A percentile compares a stretch with the other conserved stretches of the same genome.
These are phyloP conservation scores for Nicotiana sylvestris DNA, from an alignment of 257 asterid species.

Conservation along the genomic window DNA sequence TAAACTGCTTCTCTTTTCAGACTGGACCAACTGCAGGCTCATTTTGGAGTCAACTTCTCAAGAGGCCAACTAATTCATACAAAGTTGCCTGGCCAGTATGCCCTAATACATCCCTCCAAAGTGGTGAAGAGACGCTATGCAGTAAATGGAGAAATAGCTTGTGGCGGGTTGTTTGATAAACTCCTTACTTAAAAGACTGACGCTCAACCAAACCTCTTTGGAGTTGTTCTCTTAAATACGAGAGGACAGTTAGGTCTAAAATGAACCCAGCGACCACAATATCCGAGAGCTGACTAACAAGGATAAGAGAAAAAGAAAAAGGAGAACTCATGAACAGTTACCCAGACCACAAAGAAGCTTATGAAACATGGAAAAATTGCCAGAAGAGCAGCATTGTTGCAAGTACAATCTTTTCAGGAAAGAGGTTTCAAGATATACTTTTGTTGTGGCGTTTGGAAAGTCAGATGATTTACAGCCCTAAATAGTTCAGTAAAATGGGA, in stretches of 20 bases:
- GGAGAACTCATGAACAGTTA: not conserved
- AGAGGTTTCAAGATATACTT: not conserved
- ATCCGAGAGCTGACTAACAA: not conserved
- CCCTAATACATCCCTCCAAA: not conserved
- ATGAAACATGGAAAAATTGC: not conserved
- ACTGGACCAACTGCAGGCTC: not conserved
- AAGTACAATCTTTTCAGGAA: not conserved
- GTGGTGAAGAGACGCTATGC: not conserved
- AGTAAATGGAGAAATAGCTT: not conserved
- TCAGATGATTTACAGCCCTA: not conserved
- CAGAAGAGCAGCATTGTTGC: not conserved
- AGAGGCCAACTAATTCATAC: not conserved
- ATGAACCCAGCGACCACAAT: not conserved
- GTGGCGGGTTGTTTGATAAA: not conserved
- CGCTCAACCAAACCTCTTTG: not conserved
- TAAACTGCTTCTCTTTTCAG: not conserved
- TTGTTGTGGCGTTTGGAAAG: not conserved
- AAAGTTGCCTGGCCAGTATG: not conserved
- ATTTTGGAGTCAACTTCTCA: constrained; percentile 1
- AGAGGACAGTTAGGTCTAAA: not conserved
- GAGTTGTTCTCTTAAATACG: not conserved
- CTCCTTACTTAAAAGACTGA: not conserved
- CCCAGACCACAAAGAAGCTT: not conserved
- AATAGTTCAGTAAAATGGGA: not conserved
- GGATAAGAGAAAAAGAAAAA: not conserved